A percentile compares a stretch with the other conserved stretches of the same genome.
Conservation (phyloP, 2,329 filamentous ascomycete genomes). For the Alternaria arbusti region DNA sequence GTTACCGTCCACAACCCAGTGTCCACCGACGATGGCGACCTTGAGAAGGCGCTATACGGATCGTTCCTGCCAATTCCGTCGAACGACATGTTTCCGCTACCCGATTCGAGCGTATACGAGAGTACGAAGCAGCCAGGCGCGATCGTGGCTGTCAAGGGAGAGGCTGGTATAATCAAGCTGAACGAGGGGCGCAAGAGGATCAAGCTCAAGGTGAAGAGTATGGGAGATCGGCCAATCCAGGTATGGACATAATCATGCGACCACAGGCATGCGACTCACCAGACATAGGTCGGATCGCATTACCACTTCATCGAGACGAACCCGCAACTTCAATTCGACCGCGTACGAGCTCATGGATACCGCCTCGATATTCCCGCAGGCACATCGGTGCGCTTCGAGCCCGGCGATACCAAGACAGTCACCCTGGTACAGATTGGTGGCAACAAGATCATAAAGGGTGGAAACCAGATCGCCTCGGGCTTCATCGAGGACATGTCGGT, state of each 20-base stretch:
- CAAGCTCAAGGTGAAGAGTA: slow-evolving; percentile 78
- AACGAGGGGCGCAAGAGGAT: slow-evolving; percentile 78
- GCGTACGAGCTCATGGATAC: slow-evolving; percentile 79
- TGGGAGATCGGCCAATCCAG: slow-evolving; percentile 88
- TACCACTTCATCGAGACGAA: slow-evolving; percentile 98
- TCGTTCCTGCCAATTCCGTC: slow-evolving; percentile 85
- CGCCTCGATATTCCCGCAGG: slow-evolving; percentile 89
- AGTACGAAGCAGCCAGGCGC: slow-evolving; percentile 77
- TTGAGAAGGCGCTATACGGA: slow-evolving; percentile 86
- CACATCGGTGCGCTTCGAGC: slow-evolving; percentile 92
- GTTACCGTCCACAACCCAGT: slow-evolving; percentile 94
- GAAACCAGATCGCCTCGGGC: slow-evolving; percentile 80
- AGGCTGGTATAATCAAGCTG: slow-evolving; percentile 68
- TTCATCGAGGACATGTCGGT: slow-evolving; percentile 68
- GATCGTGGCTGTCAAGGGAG: slow-evolving; percentile 72
- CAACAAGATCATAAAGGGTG: slow-evolving; percentile 78
- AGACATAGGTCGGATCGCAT: slow-evolving; percentile 75
- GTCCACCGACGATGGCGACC: slow-evolving; percentile 81
- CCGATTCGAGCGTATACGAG: slow-evolving; percentile 70
- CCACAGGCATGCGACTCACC: slow-evolving; percentile 5
- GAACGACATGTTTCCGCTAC: slow-evolving; percentile 69
- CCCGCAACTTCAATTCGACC: slow-evolving; percentile 86
- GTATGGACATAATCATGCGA: slow-evolving; percentile 53
- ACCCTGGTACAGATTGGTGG: slow-evolving; percentile 89
- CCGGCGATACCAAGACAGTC: slow-evolving; percentile 89